Conservation (phyloP, 768 basidiomycete genomes). For the Panaeolus cyanescens region DNA sequence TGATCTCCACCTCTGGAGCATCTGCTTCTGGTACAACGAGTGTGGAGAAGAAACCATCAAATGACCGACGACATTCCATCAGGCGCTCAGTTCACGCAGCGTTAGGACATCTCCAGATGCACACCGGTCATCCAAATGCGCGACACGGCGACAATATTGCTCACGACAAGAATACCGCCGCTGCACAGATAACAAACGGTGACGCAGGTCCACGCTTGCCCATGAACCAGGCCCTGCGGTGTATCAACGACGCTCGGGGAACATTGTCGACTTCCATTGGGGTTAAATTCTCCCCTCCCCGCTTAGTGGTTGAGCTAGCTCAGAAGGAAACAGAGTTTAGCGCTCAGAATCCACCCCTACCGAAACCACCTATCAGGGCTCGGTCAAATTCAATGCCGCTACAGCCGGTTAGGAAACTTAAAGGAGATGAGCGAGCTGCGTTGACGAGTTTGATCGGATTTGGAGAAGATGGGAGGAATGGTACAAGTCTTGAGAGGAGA, state of each 20-base stretch:
- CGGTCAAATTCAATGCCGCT: background rate
- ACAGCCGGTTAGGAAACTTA: conserved; percentile 33
- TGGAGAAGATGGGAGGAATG: conserved; percentile 24
- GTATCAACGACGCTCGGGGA: conserved; percentile 37
- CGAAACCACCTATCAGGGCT: conserved; percentile 13
- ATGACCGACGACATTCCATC: background rate
- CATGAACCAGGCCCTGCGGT: conserved; percentile 42
- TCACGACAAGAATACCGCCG: background rate
- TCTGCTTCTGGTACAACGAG: background rate
- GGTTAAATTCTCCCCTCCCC: conserved; percentile 47
- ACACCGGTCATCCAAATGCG: background rate
- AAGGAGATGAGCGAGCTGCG: conserved; percentile 59
- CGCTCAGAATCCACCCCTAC: background rate
- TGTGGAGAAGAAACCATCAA: background rate
- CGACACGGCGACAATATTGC: conserved; percentile 2
- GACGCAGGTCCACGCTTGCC: conserved; percentile 18
- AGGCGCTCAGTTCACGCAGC: background rate
- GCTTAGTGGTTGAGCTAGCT: conserved; percentile 49
- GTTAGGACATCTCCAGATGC: background rate
- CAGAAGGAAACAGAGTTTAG: conserved; percentile 39
- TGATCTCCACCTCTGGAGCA: background rate
- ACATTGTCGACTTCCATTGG: conserved; percentile 58
- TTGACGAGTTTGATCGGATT: conserved; percentile 60
- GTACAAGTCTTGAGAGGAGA: background rate
- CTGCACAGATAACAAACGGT: conserved; percentile 8